These are phyloP conservation scores for Teunomyces lycoperdinae DNA, from an alignment of 805 yeast species.

Conservation along the genomic window DNA sequence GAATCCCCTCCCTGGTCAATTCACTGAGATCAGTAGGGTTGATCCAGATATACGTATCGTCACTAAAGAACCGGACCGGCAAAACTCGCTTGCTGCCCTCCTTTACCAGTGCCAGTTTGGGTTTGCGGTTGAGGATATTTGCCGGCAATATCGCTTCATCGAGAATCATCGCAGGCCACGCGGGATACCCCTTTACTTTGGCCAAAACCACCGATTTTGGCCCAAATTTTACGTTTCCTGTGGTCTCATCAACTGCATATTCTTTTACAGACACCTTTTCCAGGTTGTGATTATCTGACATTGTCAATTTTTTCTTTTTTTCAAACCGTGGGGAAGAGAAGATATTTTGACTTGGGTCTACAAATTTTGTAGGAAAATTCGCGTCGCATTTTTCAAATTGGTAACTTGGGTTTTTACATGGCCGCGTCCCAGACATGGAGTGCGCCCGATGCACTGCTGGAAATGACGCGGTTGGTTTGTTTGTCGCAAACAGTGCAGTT, in stretches of 20 bases:
- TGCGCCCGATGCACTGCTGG: slow-evolving; percentile 18
- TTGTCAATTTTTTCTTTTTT: not conserved
- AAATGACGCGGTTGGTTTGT: slow-evolving; percentile 13
- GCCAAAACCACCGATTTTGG: slow-evolving; percentile 47
- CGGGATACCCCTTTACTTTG: slow-evolving; percentile 81
- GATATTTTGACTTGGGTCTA: not conserved
- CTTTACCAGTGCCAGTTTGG: slow-evolving; percentile 30
- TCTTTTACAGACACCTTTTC: not conserved
- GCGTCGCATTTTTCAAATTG: not conserved
- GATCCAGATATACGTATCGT: slow-evolving; percentile 72
- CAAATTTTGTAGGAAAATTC: not conserved
- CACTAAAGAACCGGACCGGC: slow-evolving; percentile 70
- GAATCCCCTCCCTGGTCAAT: slow-evolving; percentile 42
- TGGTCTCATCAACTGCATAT: not conserved
- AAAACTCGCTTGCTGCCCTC: slow-evolving; percentile 13
- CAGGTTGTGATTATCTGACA: not conserved
- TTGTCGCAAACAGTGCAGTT: slow-evolving; percentile 1
- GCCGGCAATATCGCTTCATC: slow-evolving; percentile 60
- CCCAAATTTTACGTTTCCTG: not conserved
- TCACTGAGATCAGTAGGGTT: slow-evolving; percentile 48
- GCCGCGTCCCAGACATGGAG: slow-evolving; percentile 24
- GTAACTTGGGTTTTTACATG: slow-evolving; percentile 2
- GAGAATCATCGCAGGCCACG: slow-evolving; percentile 88
- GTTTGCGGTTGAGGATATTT: slow-evolving; percentile 47
- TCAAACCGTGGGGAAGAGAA: not conserved